Evolutionary conservation across 306 rosid genomes (phyloP).

Genomic region (Dryas octopetala): DNA sequence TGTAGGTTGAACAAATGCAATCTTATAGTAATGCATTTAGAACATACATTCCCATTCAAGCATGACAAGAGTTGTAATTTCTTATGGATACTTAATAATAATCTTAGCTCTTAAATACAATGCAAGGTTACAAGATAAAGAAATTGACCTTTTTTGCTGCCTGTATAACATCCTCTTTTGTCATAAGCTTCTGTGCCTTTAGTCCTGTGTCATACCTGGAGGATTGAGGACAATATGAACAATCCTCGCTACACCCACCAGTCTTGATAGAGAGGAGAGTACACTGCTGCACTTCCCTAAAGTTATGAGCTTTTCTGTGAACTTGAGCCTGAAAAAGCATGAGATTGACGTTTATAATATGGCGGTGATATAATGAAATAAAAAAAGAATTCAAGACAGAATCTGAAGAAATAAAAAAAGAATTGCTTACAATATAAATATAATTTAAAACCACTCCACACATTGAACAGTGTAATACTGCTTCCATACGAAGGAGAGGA

Average conservation of each 20-base stretch:
- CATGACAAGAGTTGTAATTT: background rate
- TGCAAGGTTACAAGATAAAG: slow-evolving; percentile 18
- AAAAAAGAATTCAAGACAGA: background rate
- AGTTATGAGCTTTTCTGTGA: slow-evolving; percentile 89
- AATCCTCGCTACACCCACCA: slow-evolving; percentile 98
- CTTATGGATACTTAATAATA: background rate
- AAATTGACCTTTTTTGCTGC: slow-evolving; percentile 69
- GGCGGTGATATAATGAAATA: background rate
- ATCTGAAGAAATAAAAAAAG: background rate
- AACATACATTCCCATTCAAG: background rate
- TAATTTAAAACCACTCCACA: background rate
- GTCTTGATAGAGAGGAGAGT: slow-evolving; percentile 94
- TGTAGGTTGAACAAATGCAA: background rate
- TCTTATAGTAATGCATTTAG: background rate
- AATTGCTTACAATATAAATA: background rate
- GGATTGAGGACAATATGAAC: slow-evolving; percentile 95
- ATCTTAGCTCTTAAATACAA: slow-evolving; percentile 8
- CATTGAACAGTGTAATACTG: background rate
- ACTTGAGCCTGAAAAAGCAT: slow-evolving; percentile 75
- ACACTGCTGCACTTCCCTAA: slow-evolving; percentile 96
- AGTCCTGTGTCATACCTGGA: slow-evolving; percentile 85
- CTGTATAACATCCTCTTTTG: slow-evolving; percentile 70
- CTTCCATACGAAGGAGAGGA: too few species aligned
- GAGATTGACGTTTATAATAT: background rate
- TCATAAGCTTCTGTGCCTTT: slow-evolving; percentile 74